A percentile compares a stretch with the other conserved stretches of the same genome.
phyloP scores from a whole-genome alignment of 164 flowering plant species.

The Aristolochia contorta region DNA sequence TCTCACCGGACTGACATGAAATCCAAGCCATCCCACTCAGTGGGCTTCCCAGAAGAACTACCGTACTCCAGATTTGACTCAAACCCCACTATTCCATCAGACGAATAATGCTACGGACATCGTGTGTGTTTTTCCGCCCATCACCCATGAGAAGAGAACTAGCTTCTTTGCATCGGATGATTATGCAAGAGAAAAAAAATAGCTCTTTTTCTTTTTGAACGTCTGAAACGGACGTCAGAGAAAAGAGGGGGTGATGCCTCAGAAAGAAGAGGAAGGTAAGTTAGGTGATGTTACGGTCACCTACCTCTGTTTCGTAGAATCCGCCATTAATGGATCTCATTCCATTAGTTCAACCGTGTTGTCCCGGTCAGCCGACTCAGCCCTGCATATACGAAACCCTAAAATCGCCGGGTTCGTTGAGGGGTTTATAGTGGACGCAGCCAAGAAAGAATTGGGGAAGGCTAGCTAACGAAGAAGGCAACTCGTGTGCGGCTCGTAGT shows the following conservation, averaged over 20 bases:
- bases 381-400: slow-evolving; percentile 6
- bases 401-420: slow-evolving; percentile 2
- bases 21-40: too few relatives aligned
- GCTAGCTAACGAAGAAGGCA: background rate
- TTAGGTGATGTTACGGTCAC: slow-evolving; percentile 12
- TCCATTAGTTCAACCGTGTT: background rate
- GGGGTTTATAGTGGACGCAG: background rate
- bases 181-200: background rate
- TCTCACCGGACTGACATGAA: too few relatives aligned
- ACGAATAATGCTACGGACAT: too few relatives aligned
- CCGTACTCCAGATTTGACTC: too few relatives aligned
- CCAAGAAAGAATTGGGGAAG: background rate
- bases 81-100: too few relatives aligned
- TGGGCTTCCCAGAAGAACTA: too few relatives aligned
- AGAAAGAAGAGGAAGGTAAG: background rate
- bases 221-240: background rate
- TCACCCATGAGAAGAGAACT: too few relatives aligned
- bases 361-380: slow-evolving; percentile 4
- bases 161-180: too few relatives aligned
- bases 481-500: background rate
- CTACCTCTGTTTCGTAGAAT: slow-evolving; percentile 13
- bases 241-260: background rate
- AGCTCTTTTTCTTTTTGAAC: slow-evolving; percentile 1
- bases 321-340: slow-evolving; percentile 10
- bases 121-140: too few relatives aligned